phyloP scores from a whole-genome alignment of 2,329 filamentous ascomycete genomes.

The Aspergillus fructus region DNA sequence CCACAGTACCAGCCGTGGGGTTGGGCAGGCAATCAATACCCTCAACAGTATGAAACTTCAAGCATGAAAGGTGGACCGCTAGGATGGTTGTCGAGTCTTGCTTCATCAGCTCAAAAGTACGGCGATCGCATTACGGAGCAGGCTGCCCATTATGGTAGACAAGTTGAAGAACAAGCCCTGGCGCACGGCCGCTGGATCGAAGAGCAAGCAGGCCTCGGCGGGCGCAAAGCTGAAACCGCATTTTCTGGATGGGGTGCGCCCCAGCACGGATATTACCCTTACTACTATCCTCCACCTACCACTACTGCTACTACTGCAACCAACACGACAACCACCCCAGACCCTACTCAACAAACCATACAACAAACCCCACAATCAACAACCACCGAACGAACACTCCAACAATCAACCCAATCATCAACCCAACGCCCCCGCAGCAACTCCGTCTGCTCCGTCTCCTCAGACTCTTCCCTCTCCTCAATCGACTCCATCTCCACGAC shows the following conservation, averaged over 20 bases:
- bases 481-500: slow-evolving; percentile 39
- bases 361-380: not conserved
- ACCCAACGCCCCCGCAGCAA: slow-evolving; percentile 24
- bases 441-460: slow-evolving; percentile 31
- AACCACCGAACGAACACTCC: not conserved
- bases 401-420: not conserved
- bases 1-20: slow-evolving; percentile 26
- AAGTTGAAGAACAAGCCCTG: slow-evolving; percentile 40
- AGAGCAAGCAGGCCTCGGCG: slow-evolving; percentile 33
- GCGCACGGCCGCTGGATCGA: slow-evolving; percentile 39
- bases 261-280: slow-evolving; percentile 16
- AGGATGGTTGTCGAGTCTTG: slow-evolving; percentile 36
- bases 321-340: not conserved
- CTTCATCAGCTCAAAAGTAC: slow-evolving; percentile 40
- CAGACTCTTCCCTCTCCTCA: slow-evolving; percentile 36
- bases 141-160: slow-evolving; percentile 36
- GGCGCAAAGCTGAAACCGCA: slow-evolving; percentile 26
- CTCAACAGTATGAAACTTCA: slow-evolving; percentile 21
- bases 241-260: slow-evolving; percentile 21
- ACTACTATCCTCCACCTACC: slow-evolving; percentile 8
- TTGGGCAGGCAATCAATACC: slow-evolving; percentile 28
- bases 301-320: not conserved
- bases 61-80: slow-evolving; percentile 28
- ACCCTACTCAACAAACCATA: not conserved
- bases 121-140: slow-evolving; percentile 39